A percentile compares a stretch with the other conserved stretches of the same genome.
Evolutionary conservation across 169 alveolate genomes (phyloP).

Genomic region (Pseudocohnilembus persalinus): DNA sequence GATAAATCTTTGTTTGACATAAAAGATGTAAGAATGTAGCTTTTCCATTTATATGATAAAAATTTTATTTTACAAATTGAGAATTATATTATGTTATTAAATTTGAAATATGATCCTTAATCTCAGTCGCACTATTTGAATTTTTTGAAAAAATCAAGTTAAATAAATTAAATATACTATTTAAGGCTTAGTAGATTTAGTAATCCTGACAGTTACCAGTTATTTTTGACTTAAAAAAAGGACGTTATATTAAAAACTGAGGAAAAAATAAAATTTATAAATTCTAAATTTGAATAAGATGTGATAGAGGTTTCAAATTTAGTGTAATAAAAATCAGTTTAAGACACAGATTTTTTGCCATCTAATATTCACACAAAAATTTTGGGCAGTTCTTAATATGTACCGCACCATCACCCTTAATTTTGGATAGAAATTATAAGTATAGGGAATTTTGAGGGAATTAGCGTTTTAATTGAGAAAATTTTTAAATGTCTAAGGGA

Average conservation of each 20-base stretch:
- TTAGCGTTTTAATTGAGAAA: neutral
- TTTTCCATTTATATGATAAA: conserved; percentile 7
- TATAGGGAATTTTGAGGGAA: conserved; percentile 9
- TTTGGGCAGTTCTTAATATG: neutral
- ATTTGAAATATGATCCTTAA: conserved; percentile 2
- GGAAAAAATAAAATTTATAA: neutral
- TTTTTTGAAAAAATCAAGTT: neutral
- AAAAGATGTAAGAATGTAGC: conserved; percentile 1
- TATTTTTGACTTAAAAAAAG: neutral
- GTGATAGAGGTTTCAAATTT: neutral
- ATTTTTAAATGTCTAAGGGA: neutral
- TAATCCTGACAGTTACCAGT: neutral
- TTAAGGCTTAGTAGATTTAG: neutral
- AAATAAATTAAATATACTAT: neutral
- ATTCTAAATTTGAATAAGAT: neutral
- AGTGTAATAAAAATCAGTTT: neutral
- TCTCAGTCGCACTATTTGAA: neutral
- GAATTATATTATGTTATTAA: conserved; percentile 11
- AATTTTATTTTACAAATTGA: conserved; percentile 12
- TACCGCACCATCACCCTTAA: conserved; percentile 25
- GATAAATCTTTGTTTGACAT: conserved; percentile 12
- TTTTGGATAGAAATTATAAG: neutral
- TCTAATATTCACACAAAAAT: neutral
- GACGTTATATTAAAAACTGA: neutral
- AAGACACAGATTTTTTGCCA: neutral